Percentiles rank a stretch among this genome's conserved stretches.
Evolutionary conservation across 169 alveolate genomes (phyloP).

Genomic region (Eimeria tenella): DNA sequence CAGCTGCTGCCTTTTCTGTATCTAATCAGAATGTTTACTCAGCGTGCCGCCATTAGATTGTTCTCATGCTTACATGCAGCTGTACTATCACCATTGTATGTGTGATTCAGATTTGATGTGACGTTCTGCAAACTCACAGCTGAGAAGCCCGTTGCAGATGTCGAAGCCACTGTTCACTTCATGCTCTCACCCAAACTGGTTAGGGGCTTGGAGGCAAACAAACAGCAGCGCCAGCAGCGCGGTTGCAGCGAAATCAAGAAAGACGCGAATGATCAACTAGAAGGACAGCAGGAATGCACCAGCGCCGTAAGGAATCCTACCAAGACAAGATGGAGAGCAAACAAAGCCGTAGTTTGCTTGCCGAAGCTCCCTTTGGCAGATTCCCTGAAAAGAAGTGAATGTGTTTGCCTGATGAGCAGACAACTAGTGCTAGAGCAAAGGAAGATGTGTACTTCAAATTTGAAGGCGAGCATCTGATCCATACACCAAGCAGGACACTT

Average conservation of each 20-base stretch:
- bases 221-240: neutral
- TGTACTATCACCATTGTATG: neutral
- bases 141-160: constrained; percentile 76
- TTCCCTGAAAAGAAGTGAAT: neutral
- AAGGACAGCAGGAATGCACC: too few species aligned
- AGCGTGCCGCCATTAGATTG: neutral
- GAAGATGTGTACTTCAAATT: constrained; percentile 47
- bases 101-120: constrained; percentile 61
- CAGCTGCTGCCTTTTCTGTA: too few species aligned
- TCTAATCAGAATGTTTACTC: neutral
- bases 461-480: constrained; percentile 55
- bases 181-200: constrained; percentile 11
- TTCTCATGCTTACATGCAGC: too few species aligned
- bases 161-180: constrained; percentile 78
- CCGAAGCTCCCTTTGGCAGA: too few species aligned
- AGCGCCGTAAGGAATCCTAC: too few species aligned
- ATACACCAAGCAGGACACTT: constrained; percentile 62
- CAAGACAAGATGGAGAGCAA: too few species aligned
- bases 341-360: too few species aligned
- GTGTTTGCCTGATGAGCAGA: neutral
- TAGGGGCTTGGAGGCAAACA: neutral
- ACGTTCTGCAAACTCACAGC: constrained; percentile 78
- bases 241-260: neutral
- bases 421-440: neutral
- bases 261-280: neutral